Base-by-base conservation (phyloP, 768 basidiomycete genomes). In the Sarcomyxa edulis region DNA sequence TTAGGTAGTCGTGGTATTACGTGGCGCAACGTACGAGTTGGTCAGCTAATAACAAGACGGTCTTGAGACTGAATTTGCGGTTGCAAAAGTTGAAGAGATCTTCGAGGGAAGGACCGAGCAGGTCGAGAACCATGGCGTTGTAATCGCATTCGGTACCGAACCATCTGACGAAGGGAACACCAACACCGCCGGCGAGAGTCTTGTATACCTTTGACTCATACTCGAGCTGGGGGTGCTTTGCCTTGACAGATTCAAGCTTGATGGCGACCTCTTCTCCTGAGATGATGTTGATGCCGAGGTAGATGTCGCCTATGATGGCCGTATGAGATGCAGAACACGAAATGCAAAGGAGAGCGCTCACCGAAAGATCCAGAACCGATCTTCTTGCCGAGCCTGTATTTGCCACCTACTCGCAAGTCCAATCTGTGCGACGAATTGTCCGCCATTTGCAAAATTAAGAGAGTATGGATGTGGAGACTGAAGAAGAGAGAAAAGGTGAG, bases 151-250 rank as follows among this genome's bases (percentile, higher is more conserved):
- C 86, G 29, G 85, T 89, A 16, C 86, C 86, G 50, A 84, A 89
- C 86, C 87, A 99, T 53, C 96, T 70, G 40, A 99, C 96, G 50
- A 99, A 99, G 6, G 96, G 96, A 8, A 99, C 93, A 37, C 96
- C 96, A 41, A 99, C 96, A 49, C 96, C 96, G 40, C 96, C 96
- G 14, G 96, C 95, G 35, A 99, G 80, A n/a, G 91, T 92, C 81
- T 97, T 98, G 69, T 84, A 86, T 33, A 89, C 87, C 62, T 88
- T 87, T 49, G 84, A 85, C 66, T 99, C 95, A 58, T 99, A 99
- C 63, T 99, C 96, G 54, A 99, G 85, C 66, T 99, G 96, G n/a
- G 96, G 96, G 52, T 99, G 96, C 65, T 99, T 99, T 50, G 96
- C 96, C 66, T 99, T 99, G 63, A 98, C 92, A 2, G 95, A 97